Base-by-base conservation (phyloP, 139 green algal genomes). In the Dunaliella sp. region DNA sequence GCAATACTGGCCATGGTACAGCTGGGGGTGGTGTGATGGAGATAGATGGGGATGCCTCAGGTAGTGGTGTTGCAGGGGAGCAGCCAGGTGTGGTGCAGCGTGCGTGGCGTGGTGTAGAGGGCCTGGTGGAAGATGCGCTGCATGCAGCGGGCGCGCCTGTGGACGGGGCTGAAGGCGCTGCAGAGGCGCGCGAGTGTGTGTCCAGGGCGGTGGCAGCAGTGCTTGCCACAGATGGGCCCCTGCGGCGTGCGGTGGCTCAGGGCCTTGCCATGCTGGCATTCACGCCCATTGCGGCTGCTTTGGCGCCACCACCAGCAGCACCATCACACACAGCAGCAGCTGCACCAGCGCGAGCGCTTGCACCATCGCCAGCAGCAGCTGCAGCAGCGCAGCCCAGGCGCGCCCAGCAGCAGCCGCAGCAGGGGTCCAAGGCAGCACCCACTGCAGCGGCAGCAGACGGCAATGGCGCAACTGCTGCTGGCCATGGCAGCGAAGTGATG, bases 231-330 rank as follows among this genome's bases (percentile, higher is more conserved):
- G 91, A 96, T 48, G 0, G 57, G 0, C 36, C 26, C 12, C 88
- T 96, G 36, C 86, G 89, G 36, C 77, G 78, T 0, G 84, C 87
- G 0, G 84, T 94, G 36, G 72, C 88, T 1, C 78, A 93, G 48
- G 94, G 93, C 0, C 21, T 92, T n/a, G 89, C 88, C 0, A 81
- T 94, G 87, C 38, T 93, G 59, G 83, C 84, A 1, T 89, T 89
- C 82, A 24, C 85, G 34, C 87, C 85, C 32, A 37, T 89, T 24
- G 48, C 89, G 32, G 59, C 85, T 65, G 84, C 85, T 28, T 75
- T 90, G 48, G 35, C 72, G 75, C 57, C 74, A 1, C 38, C 36
- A 28, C 26, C 73, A 30, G 57, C 57, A 59, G 21, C 36, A 34
- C 2, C 1, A 2, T 38, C 30, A 81, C 28, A 32, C 25, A 38